Conservation (phyloP, 495 filamentous ascomycete genomes). For the Aspergillus wentii region DNA sequence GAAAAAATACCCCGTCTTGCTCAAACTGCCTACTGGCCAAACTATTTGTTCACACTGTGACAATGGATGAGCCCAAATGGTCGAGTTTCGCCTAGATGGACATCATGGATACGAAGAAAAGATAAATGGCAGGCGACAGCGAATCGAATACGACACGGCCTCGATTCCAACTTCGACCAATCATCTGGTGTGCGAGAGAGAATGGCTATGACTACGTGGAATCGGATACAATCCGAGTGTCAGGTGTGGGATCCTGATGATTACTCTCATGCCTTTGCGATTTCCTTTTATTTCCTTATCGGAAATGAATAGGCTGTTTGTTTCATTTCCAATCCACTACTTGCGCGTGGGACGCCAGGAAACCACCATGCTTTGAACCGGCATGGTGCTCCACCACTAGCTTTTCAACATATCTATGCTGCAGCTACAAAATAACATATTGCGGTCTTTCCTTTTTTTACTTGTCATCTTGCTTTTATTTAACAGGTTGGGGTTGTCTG, state of each 20-base stretch:
- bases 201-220: too few relatives aligned
- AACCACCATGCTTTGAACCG: not conserved
- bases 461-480: conserved; percentile 5
- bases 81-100: conserved; percentile 11
- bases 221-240: too few relatives aligned
- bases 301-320: conserved; percentile 4
- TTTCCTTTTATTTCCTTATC: conserved; percentile 1
- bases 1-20: conserved; percentile 5
- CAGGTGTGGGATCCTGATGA: too few relatives aligned
- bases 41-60: conserved; percentile 11
- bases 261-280: not conserved
- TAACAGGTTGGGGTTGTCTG: conserved; percentile 1
- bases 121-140: conserved; percentile 10
- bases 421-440: not conserved
- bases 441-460: conserved; percentile 2
- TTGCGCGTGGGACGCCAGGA: not conserved
- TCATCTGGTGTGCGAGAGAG: too few relatives aligned
- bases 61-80: conserved; percentile 12
- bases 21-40: conserved; percentile 14
- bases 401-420: conserved; percentile 3
- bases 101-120: conserved; percentile 13
- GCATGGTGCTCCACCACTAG: conserved; percentile 8
- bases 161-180: conserved; percentile 7
- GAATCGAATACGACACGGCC: conserved; percentile 10
- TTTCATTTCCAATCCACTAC: conserved; percentile 2